Base-by-base conservation (phyloP, 2,329 filamentous ascomycete genomes). In the Alternaria sp. region DNA sequence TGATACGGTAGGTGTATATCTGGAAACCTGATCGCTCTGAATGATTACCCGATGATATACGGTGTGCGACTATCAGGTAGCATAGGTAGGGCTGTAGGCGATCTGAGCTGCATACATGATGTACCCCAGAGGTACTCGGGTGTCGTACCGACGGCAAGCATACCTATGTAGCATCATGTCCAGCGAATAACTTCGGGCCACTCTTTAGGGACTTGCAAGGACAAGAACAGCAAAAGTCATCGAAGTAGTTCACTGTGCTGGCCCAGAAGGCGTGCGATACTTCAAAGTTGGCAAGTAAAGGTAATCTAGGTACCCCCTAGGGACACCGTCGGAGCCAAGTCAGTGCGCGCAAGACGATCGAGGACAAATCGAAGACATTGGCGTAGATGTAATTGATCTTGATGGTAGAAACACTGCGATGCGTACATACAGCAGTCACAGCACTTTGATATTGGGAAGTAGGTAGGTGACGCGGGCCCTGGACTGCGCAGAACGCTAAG, bases 381-480 rank as follows among this genome's bases (percentile, higher is more conserved):
- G 6, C 30, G 49, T 10, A 4, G 2, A 12, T n/a, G 21, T 11
- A 25, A 36, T 30, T 4, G 21, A 47, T 15, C 4, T 3, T 15
- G 11, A 23, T 44, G 45, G 12, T 59, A 26, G 50, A 49, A 21
- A 32, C 12, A 23, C n/a, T 43, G 10, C 26, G 55, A 49, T 7
- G 11, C 12, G 55, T 36, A 43, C 5, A 25, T 7, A 15, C 36
- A 19, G 19, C 21, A 49, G 28, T 36, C 36, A 45, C 21, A 26
- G 44, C 46, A 36, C 28, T 60, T 59, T 63, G 57, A 63, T 63
- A 63, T 60, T 45, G 36, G 51, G 13, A 49, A 43, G 61, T 47
- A 57, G 61, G 61, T 52, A 51, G 46, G 45, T 59, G 19, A 60
- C 60, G 57, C 57, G 43, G 57, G 57, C 54, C 50, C 57, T 36